Conservation (phyloP, 1,284 basidiomycete species). For the Austroboletus novae-zelandiae region DNA sequence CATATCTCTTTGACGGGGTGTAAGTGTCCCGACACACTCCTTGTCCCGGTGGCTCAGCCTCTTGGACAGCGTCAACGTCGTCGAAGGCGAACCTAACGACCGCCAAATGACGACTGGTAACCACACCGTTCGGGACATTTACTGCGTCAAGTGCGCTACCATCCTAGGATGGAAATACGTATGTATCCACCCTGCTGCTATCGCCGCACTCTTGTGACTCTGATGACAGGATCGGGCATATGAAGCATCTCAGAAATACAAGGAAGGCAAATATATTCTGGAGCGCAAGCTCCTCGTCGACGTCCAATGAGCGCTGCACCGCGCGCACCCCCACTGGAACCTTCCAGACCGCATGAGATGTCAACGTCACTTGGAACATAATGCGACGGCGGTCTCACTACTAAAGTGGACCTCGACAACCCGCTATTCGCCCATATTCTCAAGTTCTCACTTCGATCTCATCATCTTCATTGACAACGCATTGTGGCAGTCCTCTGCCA, state of each 20-base stretch:
- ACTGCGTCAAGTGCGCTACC: slow-evolving; percentile 84
- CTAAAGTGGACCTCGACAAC: slow-evolving; percentile 16
- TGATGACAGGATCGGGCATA: slow-evolving; percentile 80
- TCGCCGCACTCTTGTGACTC: background rate
- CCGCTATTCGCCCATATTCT: slow-evolving; percentile 8
- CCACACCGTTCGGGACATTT: slow-evolving; percentile 94
- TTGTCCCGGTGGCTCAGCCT: slow-evolving; percentile 9
- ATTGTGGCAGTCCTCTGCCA: slow-evolving; percentile 22
- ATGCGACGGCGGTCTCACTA: slow-evolving; percentile 11
- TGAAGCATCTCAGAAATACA: slow-evolving; percentile 91
- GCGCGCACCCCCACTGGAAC: slow-evolving; percentile 1
- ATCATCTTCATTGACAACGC: slow-evolving; percentile 15
- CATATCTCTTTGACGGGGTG: slow-evolving; percentile 92
- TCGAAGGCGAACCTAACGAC: slow-evolving; percentile 85
- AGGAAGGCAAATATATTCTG: slow-evolving; percentile 97
- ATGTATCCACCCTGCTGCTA: slow-evolving; percentile 8
- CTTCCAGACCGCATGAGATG: slow-evolving; percentile 5
- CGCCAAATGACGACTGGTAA: slow-evolving; percentile 96
- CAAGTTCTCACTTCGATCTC: slow-evolving; percentile 11
- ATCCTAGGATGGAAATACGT: slow-evolving; percentile 98
- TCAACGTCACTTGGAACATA: slow-evolving; percentile 12
- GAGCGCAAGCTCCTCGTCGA: slow-evolving; percentile 87
- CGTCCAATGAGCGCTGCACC: slow-evolving; percentile 51
- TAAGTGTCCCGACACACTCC: slow-evolving; percentile 43
- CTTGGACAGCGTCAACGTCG: slow-evolving; percentile 76